Base-by-base conservation (phyloP, 1,284 basidiomycete genomes). In the Rhodotorula glutinis region DNA sequence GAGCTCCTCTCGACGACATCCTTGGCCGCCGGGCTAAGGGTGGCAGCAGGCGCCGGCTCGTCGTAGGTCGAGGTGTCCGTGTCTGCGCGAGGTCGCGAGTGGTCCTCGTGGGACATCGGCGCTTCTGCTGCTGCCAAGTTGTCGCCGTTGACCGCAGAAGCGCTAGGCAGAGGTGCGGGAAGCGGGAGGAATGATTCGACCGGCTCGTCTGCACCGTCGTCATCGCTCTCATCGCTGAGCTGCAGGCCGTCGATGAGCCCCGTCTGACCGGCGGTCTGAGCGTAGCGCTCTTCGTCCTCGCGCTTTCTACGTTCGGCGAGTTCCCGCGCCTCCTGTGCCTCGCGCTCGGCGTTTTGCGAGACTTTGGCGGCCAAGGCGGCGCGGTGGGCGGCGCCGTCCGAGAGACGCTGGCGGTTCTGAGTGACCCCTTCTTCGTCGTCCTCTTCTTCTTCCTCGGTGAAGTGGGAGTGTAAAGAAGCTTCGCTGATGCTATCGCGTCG, bases 141-240 rank as follows among this genome's bases (percentile, higher is more conserved):
- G 49, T 27, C 11, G 11, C 11, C 25, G 16, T 51, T 27, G 13
- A 9, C 21, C 11, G 49, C 14, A 3, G 25, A 27, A 10, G 49
- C 14, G 16, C n/a, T 27, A 11, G 49, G 49, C 27, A 51, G 25
- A 11, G 49, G 49, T 16, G 49, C 49, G 11, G 49, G 49, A 14
- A 51, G 49, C 14, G 49, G 49, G n/a, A 51, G 25, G 49, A 51
- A 51, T 13, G 49, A 51, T 17, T 51, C 27, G 49, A 51, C 87
- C 19, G 38, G 19, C 38, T 60, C 49, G 1, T 65, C 43, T 21
- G 14, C 63, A 9, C 62, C 66, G 19, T 73, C 71, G 8, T 62
- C 63, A 27, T 68, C 71, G 53, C 70, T 72, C 66, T 74, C 73
- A n/a, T 74, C 73, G 47, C 73, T 74, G 33, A 74, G 54, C 62